Evolutionary conservation across 768 basidiomycete genomes (phyloP).

Genomic region (Strobilomyces echinocephalus): DNA sequence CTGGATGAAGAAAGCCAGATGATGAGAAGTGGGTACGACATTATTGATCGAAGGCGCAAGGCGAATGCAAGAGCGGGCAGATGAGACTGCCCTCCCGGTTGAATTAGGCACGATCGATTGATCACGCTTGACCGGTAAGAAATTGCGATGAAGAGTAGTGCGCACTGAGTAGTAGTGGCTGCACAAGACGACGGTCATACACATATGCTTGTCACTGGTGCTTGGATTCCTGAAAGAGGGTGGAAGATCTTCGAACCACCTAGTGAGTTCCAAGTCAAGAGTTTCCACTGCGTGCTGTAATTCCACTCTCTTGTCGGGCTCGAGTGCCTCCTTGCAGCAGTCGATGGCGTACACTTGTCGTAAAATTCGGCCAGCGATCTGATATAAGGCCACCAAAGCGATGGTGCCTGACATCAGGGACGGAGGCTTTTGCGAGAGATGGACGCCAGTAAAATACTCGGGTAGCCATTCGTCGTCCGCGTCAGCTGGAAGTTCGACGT

Average conservation of each 20-base stretch:
- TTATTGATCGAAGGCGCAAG: constrained; percentile 82
- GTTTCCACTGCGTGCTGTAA: constrained; percentile 75
- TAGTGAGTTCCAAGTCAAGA: constrained; percentile 69
- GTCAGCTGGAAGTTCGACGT: constrained; percentile 79
- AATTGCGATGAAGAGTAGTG: constrained; percentile 84
- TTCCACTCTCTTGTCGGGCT: constrained; percentile 69
- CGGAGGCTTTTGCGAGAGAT: constrained; percentile 49
- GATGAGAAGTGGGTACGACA: constrained; percentile 79
- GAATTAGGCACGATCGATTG: constrained; percentile 66
- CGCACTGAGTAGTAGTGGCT: constrained; percentile 87
- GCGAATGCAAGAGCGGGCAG: constrained; percentile 80
- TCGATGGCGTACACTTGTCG: constrained; percentile 81
- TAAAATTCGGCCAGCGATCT: constrained; percentile 78
- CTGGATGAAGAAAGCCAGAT: constrained; percentile 86
- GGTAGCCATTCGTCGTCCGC: constrained; percentile 76
- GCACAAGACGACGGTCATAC: constrained; percentile 81
- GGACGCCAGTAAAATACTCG: constrained; percentile 66
- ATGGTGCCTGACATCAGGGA: constrained; percentile 81
- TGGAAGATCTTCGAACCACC: constrained; percentile 82
- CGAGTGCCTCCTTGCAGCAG: constrained; percentile 65
- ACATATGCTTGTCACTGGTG: constrained; percentile 72
- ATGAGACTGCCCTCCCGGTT: constrained; percentile 73
- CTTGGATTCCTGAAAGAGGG: constrained; percentile 68
- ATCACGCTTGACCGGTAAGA: constrained; percentile 74
- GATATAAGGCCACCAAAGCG: constrained; percentile 71